Base-by-base conservation (phyloP, 192 early-diverging fungal species). In the Umbelopsis sp. region DNA sequence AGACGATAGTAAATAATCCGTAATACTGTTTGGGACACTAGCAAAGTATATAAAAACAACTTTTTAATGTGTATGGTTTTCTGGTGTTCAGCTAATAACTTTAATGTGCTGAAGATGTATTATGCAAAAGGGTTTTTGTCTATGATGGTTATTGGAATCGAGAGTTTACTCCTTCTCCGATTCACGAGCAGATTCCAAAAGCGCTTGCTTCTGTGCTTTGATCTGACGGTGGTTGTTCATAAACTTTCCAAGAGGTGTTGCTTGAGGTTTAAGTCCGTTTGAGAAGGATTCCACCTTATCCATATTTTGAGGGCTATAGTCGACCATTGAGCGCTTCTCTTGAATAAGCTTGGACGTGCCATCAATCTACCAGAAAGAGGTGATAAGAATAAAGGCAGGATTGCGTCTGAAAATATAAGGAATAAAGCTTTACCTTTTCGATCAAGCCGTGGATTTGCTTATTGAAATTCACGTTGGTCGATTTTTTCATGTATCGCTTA, bases 361-460 rank as follows among this genome's bases (percentile, higher is more conserved):
- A 71, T 96, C 94, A 44, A 96, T 74, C 86, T 90, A 69, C 20
- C 30, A 10, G 13, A 41, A 64, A 27, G 49, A 35, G 48, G 20
- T 11, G 41, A 30, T 52, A 21, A 11, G 22, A 48, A 35, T 53
- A 49, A 52, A 50, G 21, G n/a, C 13, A 22, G 6, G 27, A 37
- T 23, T 30, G 1, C 12, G 20, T 46, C 6, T 66, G 23, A 2
- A 2, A 21, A 67, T 50, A 45, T 41, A 13, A 70, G 25, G 21
- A 22, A 9, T 18, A 9, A 47, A 30, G 46, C 44, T 22, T 76
- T 76, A 86, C 86, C 85, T 93, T 95, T 49, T 96, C 92, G 20
- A 95, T 78, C 41, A 97, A 79, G n/a, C 86, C 85, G 46, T 92
- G 90, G 67, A 96, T 76, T 76, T 92, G 86, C 76, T 95, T 95